Evolutionary conservation across 352 stramenopile species (phyloP), one percentile per base, ranked within the genome.

Genomic region (Phytophthora ohioensis): DNA sequence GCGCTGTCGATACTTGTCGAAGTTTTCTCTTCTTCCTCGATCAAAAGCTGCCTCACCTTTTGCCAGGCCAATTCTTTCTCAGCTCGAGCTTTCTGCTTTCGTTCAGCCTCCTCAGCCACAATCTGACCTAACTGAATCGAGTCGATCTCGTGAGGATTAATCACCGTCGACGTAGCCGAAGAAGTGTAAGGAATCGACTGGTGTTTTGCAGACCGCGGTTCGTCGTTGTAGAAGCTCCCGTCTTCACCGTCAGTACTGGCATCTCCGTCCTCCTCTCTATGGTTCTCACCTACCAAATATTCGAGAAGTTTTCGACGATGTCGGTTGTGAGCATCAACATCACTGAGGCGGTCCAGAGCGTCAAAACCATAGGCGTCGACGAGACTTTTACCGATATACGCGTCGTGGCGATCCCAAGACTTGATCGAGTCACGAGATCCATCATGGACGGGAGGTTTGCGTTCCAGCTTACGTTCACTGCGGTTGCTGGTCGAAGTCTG

Each of bases 231-330:
- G 3, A 60, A 49, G 6, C 21, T 54, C 6, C 69, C 57, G 12
- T 68, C 34, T 34, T 79, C 69, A 39, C 71, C 54, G 12, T 57
- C 39, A 4, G 49, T 62, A 32, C 73, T 51, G 4, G 69, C 67
- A 11, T 45, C 56, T 21, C 55, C 61, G 42, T 71, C 64, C 7
- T 89, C 78, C 21, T 27, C 21, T 27, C 21, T 27, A 27, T 27
- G 21, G 21, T 27, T 27, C 21, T 90, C 82, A 17, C 69, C 80
- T 11, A 80, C 81, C 4, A 91, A 61, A 35, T 91, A 91, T 67
- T 90, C 82, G 5, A 91, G 78, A 13, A 91, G 62, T 53, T 90
- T 89, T 47, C 71, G 84, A 54, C 75, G 71, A 3, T 69, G 69
- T 30, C 73, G 77, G 39, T 59, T 48, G 31, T 56, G 34, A 71